These are phyloP conservation scores for Skeletonema tropicum DNA, from an alignment of 108 stramenopile species.

Conservation along the genomic window DNA sequence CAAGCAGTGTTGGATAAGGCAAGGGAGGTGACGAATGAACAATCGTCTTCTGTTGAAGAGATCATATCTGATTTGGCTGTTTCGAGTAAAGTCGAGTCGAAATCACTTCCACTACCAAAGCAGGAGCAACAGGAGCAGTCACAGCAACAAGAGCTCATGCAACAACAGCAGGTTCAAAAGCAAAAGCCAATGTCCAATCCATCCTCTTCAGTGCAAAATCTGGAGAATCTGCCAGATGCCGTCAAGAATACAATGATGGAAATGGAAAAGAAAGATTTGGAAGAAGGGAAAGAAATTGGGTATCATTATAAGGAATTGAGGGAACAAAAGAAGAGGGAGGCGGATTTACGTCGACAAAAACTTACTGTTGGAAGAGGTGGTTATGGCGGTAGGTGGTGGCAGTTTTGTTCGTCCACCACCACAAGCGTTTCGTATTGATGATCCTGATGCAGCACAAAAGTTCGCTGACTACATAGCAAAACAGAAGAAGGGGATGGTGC, in stretches of 20 bases:
- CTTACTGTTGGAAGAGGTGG: background rate
- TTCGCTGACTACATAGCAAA: constrained; percentile 4
- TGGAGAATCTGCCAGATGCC: background rate
- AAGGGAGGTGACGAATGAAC: background rate
- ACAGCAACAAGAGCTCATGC: background rate
- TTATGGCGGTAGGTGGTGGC: background rate
- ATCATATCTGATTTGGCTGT: background rate
- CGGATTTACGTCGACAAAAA: background rate
- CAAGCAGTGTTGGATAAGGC: background rate
- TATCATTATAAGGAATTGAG: background rate
- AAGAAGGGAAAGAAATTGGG: background rate
- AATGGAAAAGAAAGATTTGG: background rate
- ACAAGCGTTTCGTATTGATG: background rate
- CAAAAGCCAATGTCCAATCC: background rate
- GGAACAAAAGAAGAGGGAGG: background rate
- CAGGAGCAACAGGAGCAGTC: background rate
- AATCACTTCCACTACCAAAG: background rate
- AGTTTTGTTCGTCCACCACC: background rate
- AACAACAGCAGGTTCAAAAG: background rate
- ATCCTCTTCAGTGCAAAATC: background rate
- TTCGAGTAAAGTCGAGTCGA: background rate
- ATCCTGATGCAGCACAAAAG: background rate
- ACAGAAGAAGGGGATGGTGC: background rate
- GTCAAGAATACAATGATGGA: constrained; percentile 2
- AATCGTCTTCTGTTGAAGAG: background rate